Percentiles rank a stretch among this genome's conserved stretches.
Conservation (phyloP, 257 asterid genomes). For the Paulownia fortunei region DNA sequence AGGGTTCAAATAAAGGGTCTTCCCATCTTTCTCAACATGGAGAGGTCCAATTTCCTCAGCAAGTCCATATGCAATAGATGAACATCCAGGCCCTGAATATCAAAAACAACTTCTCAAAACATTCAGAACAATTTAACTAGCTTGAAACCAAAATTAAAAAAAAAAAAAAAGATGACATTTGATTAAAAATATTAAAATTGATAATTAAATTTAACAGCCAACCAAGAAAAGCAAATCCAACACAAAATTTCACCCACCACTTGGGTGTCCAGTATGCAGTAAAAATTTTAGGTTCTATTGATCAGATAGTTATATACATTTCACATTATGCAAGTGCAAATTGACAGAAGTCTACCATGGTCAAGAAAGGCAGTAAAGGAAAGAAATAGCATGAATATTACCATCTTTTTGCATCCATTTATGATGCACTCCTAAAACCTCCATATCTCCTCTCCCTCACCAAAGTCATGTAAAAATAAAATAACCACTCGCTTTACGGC, state of each 20-base stretch:
- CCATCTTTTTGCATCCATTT: background rate
- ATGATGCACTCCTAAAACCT: background rate
- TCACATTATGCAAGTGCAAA: background rate
- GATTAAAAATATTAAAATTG: no score
- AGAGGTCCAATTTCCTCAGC: slow-evolving; percentile 98
- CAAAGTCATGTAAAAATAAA: background rate
- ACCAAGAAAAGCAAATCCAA: background rate
- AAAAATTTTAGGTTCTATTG: background rate
- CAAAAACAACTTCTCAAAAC: background rate
- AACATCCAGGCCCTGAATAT: slow-evolving; percentile 93
- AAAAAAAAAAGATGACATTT: no score
- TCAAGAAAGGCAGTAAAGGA: background rate
- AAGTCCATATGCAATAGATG: slow-evolving; percentile 89
- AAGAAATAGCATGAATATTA: background rate
- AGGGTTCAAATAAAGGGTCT: slow-evolving; percentile 80
- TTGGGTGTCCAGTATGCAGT: no score
- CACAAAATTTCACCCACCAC: background rate
- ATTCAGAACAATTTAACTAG: no score
- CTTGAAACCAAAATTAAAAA: no score
- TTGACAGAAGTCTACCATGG: background rate
- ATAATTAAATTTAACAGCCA: background rate
- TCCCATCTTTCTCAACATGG: slow-evolving; percentile 93
- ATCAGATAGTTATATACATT: background rate
- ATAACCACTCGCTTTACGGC: background rate
- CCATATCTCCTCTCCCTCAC: background rate